phyloP scores from a whole-genome alignment of 1,284 basidiomycete species.

The Abortiporus biennis region DNA sequence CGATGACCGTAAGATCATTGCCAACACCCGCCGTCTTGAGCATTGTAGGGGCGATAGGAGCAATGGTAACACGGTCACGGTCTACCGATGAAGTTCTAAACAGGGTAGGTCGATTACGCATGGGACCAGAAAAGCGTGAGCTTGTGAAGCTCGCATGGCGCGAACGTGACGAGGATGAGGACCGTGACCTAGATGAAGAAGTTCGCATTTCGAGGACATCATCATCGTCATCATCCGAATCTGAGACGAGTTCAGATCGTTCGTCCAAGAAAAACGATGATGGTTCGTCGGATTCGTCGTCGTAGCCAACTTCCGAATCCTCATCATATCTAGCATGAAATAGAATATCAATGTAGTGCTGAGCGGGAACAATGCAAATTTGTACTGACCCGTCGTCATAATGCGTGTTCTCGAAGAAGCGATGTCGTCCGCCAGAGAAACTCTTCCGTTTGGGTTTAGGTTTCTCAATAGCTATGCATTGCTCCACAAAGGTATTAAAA shows the following conservation, averaged over 20 bases:
- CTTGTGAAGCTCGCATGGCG: conserved; percentile 15
- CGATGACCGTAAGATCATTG: conserved; percentile 10
- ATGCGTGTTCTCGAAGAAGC: conserved; percentile 26
- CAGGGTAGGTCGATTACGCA: conserved; percentile 22
- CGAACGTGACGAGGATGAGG: conserved; percentile 33
- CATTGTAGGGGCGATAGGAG: conserved; percentile 89
- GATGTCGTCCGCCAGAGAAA: conserved; percentile 13
- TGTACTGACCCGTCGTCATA: conserved; percentile 60
- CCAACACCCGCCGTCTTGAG: conserved; percentile 72
- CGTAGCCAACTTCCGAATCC: conserved; percentile 46
- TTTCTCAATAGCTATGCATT: conserved; percentile 91
- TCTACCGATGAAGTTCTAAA: conserved; percentile 34
- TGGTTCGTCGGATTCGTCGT: conserved; percentile 27
- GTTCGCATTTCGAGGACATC: conserved; percentile 64
- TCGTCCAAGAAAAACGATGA: conserved; percentile 25
- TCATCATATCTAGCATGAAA: conserved; percentile 48
- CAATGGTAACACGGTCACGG: conserved; percentile 78
- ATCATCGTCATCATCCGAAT: conserved; percentile 46
- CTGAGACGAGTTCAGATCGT: conserved; percentile 28
- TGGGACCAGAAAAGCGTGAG: conserved; percentile 12
- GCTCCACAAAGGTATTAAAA: conserved; percentile 98
- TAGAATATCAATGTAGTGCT: conserved; percentile 11
- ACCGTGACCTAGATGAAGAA: conserved; percentile 28
- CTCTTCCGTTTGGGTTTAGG: conserved; percentile 32
- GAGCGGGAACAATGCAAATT: conserved; percentile 3